Percentiles rank a stretch among this genome's conserved stretches.
These are phyloP conservation scores for Saitoella complicata DNA, from an alignment of 805 yeast species.

Conservation along the genomic window DNA sequence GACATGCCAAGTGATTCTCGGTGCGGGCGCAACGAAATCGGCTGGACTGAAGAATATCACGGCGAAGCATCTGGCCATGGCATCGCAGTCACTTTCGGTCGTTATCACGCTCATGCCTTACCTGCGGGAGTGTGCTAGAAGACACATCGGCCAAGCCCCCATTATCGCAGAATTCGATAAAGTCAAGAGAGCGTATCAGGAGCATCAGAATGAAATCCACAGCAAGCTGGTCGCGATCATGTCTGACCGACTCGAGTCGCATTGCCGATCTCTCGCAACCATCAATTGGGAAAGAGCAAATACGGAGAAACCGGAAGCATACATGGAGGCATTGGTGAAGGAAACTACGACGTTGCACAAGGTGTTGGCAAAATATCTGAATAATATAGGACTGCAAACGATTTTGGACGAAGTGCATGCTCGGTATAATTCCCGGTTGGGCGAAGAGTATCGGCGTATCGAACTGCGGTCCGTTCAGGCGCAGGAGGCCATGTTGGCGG, in stretches of 20 bases:
- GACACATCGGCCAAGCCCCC: conserved; percentile 15
- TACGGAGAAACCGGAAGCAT: conserved; percentile 36
- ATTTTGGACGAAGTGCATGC: neutral
- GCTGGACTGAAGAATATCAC: conserved; percentile 62
- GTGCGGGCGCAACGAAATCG: conserved; percentile 60
- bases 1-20: conserved; percentile 43
- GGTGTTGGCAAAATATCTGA: conserved; percentile 23
- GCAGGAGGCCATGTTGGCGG: neutral
- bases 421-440: neutral
- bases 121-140: conserved; percentile 19
- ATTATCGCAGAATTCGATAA: conserved; percentile 26
- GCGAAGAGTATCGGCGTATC: neutral
- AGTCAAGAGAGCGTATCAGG: conserved; percentile 29
- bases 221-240: conserved; percentile 51
- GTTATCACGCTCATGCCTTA: conserved; percentile 27
- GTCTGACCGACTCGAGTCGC: conserved; percentile 43
- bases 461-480: neutral
- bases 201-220: conserved; percentile 48
- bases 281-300: conserved; percentile 28
- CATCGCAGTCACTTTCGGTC: conserved; percentile 46
- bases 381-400: neutral
- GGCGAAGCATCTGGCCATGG: conserved; percentile 51
- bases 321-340: conserved; percentile 49
- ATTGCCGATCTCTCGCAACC: conserved; percentile 31
- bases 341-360: conserved; percentile 50